Evolutionary conservation across 257 asterid genomes (phyloP), one percentile per base, ranked within the genome.

Genomic region (Salvia hispanica): DNA sequence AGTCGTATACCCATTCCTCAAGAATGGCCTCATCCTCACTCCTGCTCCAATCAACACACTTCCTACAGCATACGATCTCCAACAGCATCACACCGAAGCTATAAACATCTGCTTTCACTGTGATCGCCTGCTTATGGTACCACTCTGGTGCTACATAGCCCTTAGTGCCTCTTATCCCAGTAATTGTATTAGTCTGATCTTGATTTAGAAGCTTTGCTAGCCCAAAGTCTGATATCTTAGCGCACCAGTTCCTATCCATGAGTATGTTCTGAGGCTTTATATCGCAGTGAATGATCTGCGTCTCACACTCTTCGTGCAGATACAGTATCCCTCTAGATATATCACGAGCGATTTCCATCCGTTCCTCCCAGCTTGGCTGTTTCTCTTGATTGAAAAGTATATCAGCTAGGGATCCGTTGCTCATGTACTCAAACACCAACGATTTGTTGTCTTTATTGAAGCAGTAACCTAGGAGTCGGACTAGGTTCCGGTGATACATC

Each of bases 241-340:
- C 84, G 1, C 76, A 40, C 51, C 61, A 39, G 1, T 79, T 25
- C 13, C 70, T 78, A 33, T 84, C 87, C 84, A 86, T 71, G 52
- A 84, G 83, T 53, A 83, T 79, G 80, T 85, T 88, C 42, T 81
- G 88, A 28, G 92, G 88, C 46, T 88, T 83, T 42, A 85, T 85
- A 12, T 88, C 88, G 4, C 90, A 83, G 11, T 88, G 95, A 47
- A 88, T 83, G 28, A 83, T 87, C 34, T 80, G 88, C 0, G 78
- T 72, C 25, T 83, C 80, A 8, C 91, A 87, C 33, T 87, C 87
- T 16, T 87, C 82, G 3, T 87, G 95, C 64, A 87, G 62, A 68
- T 87, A 87, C 18, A 79, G 72, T 46, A 87, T 76, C 21, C 21
- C 21, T 18, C 21, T 18, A 0, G 86, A 83, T 46, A 87, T 71